A percentile compares a stretch with the other conserved stretches of the same genome.
Conservation (phyloP, 768 basidiomycete species). For the Mycena haematopus region DNA sequence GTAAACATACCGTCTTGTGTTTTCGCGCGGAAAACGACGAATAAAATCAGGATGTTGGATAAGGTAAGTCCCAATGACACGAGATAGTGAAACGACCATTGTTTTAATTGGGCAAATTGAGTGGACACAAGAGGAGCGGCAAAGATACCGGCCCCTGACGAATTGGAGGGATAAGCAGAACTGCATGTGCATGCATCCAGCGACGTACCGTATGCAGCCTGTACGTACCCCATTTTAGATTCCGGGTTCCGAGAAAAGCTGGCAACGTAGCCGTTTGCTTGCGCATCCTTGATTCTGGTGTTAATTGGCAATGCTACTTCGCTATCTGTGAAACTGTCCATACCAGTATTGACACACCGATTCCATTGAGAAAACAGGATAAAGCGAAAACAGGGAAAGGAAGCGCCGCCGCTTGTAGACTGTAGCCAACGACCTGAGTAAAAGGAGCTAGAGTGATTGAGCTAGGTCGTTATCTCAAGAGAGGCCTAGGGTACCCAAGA, state of each 20-base stretch:
- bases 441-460: conserved; percentile 43
- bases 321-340: neutral
- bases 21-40: conserved; percentile 38
- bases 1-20: conserved; percentile 36
- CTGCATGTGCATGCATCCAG: neutral
- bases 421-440: conserved; percentile 51
- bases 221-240: conserved; percentile 57
- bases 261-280: conserved; percentile 60
- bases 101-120: conserved; percentile 56
- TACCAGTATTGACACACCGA: conserved; percentile 57
- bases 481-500: conserved; percentile 20
- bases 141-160: conserved; percentile 50
- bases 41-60: conserved; percentile 39
- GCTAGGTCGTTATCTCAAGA: neutral
- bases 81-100: conserved; percentile 72
- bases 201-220: conserved; percentile 39
- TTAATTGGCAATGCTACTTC: neutral
- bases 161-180: neutral
- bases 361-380: conserved; percentile 52
- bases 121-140: conserved; percentile 69
- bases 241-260: conserved; percentile 48
- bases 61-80: conserved; percentile 58
- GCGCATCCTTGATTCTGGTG: conserved; percentile 49
- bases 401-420: conserved; percentile 51
- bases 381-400: conserved; percentile 60